phyloP scores from a whole-genome alignment of 148 eudicot genomes.

The Beta vulgaris region DNA sequence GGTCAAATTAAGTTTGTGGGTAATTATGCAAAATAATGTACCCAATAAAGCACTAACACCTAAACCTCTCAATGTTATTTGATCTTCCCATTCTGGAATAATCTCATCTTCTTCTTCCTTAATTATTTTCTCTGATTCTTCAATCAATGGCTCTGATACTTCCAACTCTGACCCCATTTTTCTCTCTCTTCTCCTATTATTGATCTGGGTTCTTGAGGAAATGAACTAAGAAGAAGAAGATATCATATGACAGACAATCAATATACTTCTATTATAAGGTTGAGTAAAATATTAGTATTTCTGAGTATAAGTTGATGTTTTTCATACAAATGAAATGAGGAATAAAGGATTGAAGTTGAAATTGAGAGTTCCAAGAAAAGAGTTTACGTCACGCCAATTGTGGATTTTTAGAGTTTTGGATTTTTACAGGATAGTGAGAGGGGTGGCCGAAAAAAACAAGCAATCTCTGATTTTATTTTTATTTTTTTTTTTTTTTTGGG shows the following conservation, averaged over 20 bases:
- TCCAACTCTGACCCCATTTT: conserved; percentile 55
- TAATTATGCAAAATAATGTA: conserved; percentile 67
- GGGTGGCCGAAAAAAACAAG: too few relatives aligned
- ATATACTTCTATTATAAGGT: too few relatives aligned
- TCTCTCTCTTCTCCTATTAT: background rate
- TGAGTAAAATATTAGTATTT: too few relatives aligned
- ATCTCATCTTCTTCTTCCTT: conserved; percentile 13
- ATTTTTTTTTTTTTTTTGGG: too few relatives aligned
- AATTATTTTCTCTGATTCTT: conserved; percentile 17
- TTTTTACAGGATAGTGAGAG: too few relatives aligned
- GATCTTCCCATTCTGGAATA: conserved; percentile 81
- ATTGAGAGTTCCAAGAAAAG: background rate
- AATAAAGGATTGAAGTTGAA: too few relatives aligned
- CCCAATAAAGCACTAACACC: conserved; percentile 71
- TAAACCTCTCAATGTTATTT: conserved; percentile 72
- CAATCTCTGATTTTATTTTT: too few relatives aligned
- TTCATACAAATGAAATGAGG: too few relatives aligned
- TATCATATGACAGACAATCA: too few relatives aligned
- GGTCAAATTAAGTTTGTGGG: conserved; percentile 83
- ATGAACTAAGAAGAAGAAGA: background rate
- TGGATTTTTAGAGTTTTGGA: background rate
- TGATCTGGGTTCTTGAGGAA: background rate
- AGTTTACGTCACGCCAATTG: conserved; percentile 1
- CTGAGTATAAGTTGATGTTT: too few relatives aligned
- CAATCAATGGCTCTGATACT: conserved; percentile 51